These are phyloP conservation scores for Quercus phellos DNA, from an alignment of 331 rosid genomes.

Conservation along the genomic window DNA sequence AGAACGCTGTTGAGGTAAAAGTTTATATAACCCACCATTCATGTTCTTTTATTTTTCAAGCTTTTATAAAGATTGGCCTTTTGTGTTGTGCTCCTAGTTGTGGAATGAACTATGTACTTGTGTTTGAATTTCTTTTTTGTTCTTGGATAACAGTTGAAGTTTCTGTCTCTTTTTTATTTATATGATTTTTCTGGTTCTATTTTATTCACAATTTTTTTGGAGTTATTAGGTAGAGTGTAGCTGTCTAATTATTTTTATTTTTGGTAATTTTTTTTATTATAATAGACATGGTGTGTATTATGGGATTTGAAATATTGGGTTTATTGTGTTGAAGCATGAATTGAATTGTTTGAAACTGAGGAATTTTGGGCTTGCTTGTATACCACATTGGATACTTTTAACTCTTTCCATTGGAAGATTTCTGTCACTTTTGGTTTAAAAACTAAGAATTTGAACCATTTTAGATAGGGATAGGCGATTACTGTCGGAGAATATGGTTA, in stretches of 20 bases:
- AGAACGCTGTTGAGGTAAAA: slow-evolving; percentile 79
- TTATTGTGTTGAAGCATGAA: neutral
- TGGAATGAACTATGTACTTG: neutral
- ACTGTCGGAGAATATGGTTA: neutral
- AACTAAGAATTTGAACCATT: neutral
- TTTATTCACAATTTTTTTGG: neutral
- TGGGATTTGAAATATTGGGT: neutral
- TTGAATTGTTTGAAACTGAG: neutral
- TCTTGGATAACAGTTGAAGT: neutral
- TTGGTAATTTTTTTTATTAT: neutral
- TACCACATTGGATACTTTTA: neutral
- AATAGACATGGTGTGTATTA: neutral
- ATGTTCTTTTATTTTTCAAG: neutral
- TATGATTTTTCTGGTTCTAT: neutral
- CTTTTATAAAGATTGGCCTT: neutral
- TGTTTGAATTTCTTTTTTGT: neutral
- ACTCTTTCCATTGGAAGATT: neutral
- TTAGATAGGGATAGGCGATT: neutral
- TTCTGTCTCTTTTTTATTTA: neutral
- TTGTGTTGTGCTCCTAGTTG: neutral
- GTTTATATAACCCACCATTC: neutral
- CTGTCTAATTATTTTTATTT: neutral
- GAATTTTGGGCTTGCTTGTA: neutral
- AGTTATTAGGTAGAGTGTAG: neutral
- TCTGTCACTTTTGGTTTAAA: neutral